A percentile compares a stretch with the other conserved stretches of the same genome.
Evolutionary conservation across 1,139 yeast species (phyloP).

Genomic region (Taphrina flavorubra): DNA sequence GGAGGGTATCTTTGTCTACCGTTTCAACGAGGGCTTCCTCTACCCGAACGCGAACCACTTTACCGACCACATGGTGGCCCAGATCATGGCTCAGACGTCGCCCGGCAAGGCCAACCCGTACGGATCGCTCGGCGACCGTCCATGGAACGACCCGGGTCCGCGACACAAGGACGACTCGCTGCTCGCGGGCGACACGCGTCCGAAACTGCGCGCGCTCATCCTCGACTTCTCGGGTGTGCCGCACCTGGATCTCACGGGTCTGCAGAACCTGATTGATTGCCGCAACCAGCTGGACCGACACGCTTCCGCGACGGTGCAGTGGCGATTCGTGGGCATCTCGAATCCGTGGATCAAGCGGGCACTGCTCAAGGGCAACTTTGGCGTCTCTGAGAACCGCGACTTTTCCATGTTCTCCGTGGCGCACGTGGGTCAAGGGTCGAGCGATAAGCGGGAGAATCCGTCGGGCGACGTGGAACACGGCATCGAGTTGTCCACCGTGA

Average conservation of each 20-base stretch:
- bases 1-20: slow-evolving; percentile 84
- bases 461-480: slow-evolving; percentile 26
- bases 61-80: slow-evolving; percentile 70
- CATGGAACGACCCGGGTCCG: slow-evolving; percentile 93
- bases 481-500: slow-evolving; percentile 16
- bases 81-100: slow-evolving; percentile 66
- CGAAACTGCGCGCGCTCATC: slow-evolving; percentile 71
- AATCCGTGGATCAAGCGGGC: slow-evolving; percentile 88
- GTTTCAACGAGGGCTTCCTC: slow-evolving; percentile 79
- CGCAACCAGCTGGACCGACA: slow-evolving; percentile 73
- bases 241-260: slow-evolving; percentile 76
- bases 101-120: slow-evolving; percentile 62
- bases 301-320: slow-evolving; percentile 83
- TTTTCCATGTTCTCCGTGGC: slow-evolving; percentile 37
- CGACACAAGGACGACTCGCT: slow-evolving; percentile 47
- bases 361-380: slow-evolving; percentile 78
- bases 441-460: slow-evolving; percentile 3
- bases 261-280: slow-evolving; percentile 78
- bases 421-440: slow-evolving; percentile 21
- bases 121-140: slow-evolving; percentile 68
- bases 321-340: slow-evolving; percentile 83
- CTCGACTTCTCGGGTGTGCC: slow-evolving; percentile 81
- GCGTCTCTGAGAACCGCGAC: slow-evolving; percentile 53
- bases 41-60: slow-evolving; percentile 82
- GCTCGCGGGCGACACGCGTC: slow-evolving; percentile 60